Conservation (phyloP, 306 rosid genomes). For the Corylus avellana region DNA sequence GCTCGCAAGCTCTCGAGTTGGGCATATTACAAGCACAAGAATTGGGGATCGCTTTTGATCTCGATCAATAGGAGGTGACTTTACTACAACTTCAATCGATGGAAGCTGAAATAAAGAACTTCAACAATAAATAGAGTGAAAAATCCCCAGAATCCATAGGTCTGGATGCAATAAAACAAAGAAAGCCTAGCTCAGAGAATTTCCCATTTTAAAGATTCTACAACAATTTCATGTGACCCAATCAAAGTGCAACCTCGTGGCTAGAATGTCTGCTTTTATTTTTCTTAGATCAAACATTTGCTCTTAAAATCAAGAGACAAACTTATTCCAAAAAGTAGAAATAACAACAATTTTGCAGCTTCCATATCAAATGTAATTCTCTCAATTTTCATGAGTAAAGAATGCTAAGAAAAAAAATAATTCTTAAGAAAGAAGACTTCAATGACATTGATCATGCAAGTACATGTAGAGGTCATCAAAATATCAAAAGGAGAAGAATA, state of each 20-base stretch:
- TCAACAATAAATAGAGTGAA: conserved; percentile 25
- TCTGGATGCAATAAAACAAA: conserved; percentile 12
- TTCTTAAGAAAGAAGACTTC: not conserved
- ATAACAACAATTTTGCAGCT: not conserved
- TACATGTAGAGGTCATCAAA: not conserved
- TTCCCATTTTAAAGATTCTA: not conserved
- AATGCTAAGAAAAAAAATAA: not conserved
- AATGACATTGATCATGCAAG: not conserved
- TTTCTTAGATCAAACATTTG: not conserved
- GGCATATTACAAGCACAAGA: conserved; percentile 86
- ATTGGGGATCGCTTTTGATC: conserved; percentile 82
- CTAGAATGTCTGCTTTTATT: not conserved
- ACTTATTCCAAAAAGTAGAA: not conserved
- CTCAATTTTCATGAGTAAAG: not conserved
- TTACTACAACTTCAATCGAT: conserved; percentile 79
- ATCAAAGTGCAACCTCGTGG: not conserved
- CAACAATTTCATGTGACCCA: not conserved
- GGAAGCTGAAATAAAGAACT: conserved; percentile 77
- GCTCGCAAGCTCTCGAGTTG: conserved; percentile 92
- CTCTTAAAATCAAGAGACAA: not conserved
- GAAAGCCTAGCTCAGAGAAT: conserved; percentile 10
- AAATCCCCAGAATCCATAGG: conserved; percentile 21
- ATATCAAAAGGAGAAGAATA: not conserved
- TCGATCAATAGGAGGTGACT: conserved; percentile 56
- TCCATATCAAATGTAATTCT: not conserved